phyloP scores from a whole-genome alignment of 2,329 filamentous ascomycete genomes.

The Nemania diffusa region DNA sequence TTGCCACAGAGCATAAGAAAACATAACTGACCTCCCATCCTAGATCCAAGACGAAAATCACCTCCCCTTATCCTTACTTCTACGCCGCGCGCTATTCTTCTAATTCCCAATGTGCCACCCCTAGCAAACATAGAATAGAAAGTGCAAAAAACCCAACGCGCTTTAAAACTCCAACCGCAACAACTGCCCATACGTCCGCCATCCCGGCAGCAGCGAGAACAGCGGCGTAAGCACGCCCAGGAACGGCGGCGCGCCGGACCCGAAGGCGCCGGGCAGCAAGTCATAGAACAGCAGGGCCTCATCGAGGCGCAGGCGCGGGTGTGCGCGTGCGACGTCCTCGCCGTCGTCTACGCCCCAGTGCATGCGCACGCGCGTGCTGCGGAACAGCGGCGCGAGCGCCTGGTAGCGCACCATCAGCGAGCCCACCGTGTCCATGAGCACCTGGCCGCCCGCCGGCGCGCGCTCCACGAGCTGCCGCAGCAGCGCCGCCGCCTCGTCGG shows the following conservation, averaged over 20 bases:
- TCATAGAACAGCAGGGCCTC: conserved; percentile 28
- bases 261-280: conserved; percentile 28
- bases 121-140: neutral
- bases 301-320: conserved; percentile 18
- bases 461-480: conserved; percentile 27
- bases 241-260: conserved; percentile 24
- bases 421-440: conserved; percentile 31
- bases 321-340: conserved; percentile 23
- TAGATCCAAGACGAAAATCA: neutral
- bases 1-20: neutral
- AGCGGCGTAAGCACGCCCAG: conserved; percentile 29
- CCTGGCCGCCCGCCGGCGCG: conserved; percentile 21
- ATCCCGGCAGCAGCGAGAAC: conserved; percentile 29
- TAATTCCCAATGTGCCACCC: neutral
- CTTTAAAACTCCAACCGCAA: conserved; percentile 30
- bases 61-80: neutral
- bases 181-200: conserved; percentile 31
- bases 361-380: conserved; percentile 26
- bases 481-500: conserved; percentile 36
- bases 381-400: conserved; percentile 28
- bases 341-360: conserved; percentile 33
- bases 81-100: neutral
- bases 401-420: conserved; percentile 25
- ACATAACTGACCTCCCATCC: neutral
- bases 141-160: neutral